These are phyloP conservation scores for Schizopora paradoxa DNA, from an alignment of 1,284 basidiomycete genomes.

Conservation along the genomic window DNA sequence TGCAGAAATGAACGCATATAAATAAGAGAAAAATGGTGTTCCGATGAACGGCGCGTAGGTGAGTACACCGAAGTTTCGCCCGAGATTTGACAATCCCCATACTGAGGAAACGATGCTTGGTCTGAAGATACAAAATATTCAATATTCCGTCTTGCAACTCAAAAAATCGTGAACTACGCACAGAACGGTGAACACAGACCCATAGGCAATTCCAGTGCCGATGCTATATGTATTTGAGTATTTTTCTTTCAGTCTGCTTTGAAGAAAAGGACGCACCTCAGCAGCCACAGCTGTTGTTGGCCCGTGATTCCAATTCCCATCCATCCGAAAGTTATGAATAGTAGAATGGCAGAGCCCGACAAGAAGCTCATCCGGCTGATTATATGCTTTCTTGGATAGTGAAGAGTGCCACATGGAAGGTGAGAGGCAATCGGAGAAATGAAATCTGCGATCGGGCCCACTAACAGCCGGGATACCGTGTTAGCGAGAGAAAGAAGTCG, in stretches of 20 bases:
- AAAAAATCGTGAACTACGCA: slow-evolving; percentile 34
- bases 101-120: slow-evolving; percentile 64
- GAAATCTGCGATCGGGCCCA: slow-evolving; percentile 65
- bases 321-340: slow-evolving; percentile 49
- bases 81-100: slow-evolving; percentile 64
- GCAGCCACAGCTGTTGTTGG: slow-evolving; percentile 48
- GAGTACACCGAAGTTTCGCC: slow-evolving; percentile 69
- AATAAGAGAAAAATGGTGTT: slow-evolving; percentile 66
- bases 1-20: slow-evolving; percentile 64
- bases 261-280: slow-evolving; percentile 43
- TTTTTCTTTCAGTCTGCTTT: slow-evolving; percentile 4
- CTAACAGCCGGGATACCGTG: slow-evolving; percentile 62
- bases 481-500: slow-evolving; percentile 63
- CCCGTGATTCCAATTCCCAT: slow-evolving; percentile 43
- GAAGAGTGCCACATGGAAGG: slow-evolving; percentile 32
- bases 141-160: background rate
- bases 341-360: slow-evolving; percentile 39
- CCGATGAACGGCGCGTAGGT: slow-evolving; percentile 70
- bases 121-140: slow-evolving; percentile 32
- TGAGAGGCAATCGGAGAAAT: slow-evolving; percentile 52
- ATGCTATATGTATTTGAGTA: slow-evolving; percentile 35
- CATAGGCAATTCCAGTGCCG: slow-evolving; percentile 62
- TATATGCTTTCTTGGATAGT: slow-evolving; percentile 42
- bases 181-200: slow-evolving; percentile 63
- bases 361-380: slow-evolving; percentile 61